Evolutionary conservation across 2,329 filamentous ascomycete species (phyloP), one percentile per base, ranked within the genome.

Genomic region (Curvularia sp.): DNA sequence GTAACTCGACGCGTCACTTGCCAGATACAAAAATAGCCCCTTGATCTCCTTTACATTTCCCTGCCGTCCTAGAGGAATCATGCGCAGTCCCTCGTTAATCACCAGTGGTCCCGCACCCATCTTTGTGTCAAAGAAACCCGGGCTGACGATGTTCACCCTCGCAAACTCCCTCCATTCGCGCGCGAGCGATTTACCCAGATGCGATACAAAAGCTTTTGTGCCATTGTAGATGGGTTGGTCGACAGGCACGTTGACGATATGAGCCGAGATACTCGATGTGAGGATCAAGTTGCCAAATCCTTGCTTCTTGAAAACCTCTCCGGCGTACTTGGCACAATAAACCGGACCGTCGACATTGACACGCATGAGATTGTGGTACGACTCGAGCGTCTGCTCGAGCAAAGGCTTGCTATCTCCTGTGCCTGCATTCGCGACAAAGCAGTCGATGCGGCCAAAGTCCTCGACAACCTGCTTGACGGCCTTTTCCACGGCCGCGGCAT

Each of bases 191-290:
- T 80, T 79, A 18, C 86, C 85, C 73, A 88, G 74, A 67, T 88
- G 86, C 63, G 87, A 86, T 56, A 85, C 86, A 53, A 85, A 86
- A 2, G 87, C 86, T 78, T 89, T 89, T 58, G 86, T 66, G 27
- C 68, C 72, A 55, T 76, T 76, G 64, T 74, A 76, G 9, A 74
- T 73, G 1, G 69, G 67, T 53, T 89, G 87, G 71, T 88, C 86
- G 66, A 88, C 84, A 3, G 87, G 91, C 78, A 89, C 92, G 83
- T 94, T 93, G 81, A 93, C 90, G 63, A 93, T 87, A 76, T 86
- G 86, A 56, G 89, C 90, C 34, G 87, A 90, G 87, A 94, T 89
- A 53, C 80, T 83, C 2, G 86, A 81, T 2, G 87, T 89, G 68
- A 89, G 86, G 74, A 89, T 83, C 66, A 89, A 81, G 61, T 82